These are phyloP conservation scores for Stenocarpella maydis DNA, from an alignment of 2,329 filamentous ascomycete species.

Conservation along the genomic window DNA sequence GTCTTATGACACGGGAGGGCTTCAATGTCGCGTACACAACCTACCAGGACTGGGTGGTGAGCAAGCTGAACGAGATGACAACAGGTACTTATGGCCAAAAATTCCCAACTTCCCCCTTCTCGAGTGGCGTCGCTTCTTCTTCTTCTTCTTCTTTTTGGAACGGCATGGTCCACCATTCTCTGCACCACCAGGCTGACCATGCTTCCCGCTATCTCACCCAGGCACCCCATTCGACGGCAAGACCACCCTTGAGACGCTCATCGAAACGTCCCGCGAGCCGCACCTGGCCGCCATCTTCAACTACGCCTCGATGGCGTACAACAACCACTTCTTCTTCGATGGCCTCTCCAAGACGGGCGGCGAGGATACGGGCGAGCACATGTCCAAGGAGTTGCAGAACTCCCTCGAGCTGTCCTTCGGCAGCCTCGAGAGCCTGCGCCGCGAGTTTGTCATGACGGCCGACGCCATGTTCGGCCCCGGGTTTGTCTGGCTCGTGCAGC, in stretches of 20 bases:
- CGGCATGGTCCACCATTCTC: not conserved
- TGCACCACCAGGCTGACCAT: slow-evolving; percentile 16
- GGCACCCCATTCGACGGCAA: slow-evolving; percentile 71
- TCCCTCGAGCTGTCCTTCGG: slow-evolving; percentile 78
- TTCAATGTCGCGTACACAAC: slow-evolving; percentile 81
- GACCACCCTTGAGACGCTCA: slow-evolving; percentile 71
- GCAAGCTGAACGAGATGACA: slow-evolving; percentile 78
- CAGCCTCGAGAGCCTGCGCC: slow-evolving; percentile 81
- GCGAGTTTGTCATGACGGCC: slow-evolving; percentile 82
- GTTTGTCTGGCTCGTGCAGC: slow-evolving; percentile 89
- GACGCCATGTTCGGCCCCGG: slow-evolving; percentile 95
- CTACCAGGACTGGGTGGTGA: slow-evolving; percentile 79
- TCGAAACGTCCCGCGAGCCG: slow-evolving; percentile 81
- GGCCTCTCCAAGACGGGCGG: slow-evolving; percentile 49
- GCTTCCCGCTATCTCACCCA: slow-evolving; percentile 45
- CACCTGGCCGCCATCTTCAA: slow-evolving; percentile 86
- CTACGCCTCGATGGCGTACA: slow-evolving; percentile 94
- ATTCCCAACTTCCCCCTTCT: not conserved
- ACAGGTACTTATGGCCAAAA: slow-evolving; percentile 62
- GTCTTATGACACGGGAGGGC: slow-evolving; percentile 73
- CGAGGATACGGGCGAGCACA: slow-evolving; percentile 54
- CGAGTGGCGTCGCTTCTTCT: not conserved
- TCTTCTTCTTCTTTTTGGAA: no score
- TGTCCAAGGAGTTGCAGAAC: slow-evolving; percentile 54
- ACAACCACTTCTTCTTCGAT: slow-evolving; percentile 86